Base-by-base conservation (phyloP, 257 asterid species). In the Phtheirospermum japonicum region DNA sequence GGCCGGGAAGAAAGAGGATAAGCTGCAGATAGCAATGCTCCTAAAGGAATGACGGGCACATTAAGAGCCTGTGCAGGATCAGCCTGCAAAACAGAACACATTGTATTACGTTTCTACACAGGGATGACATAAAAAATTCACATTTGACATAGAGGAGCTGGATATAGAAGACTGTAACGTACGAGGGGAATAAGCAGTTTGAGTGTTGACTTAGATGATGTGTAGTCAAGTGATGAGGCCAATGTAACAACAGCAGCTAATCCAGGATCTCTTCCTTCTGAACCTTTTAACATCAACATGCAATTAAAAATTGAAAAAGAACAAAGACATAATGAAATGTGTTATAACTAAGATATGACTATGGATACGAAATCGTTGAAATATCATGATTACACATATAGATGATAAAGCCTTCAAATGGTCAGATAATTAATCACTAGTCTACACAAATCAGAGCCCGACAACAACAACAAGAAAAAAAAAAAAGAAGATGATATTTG, bases 21-120 rank as follows among this genome's bases (percentile, higher is more conserved):
- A 56, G 95, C 90, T 61, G 97, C 96, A 61, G 96, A 73, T 4
- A 89, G 75, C 57, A 93, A 77, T 71, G 96, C 91, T 62, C 99
- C 99, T 78, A 93, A 66, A 60, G 97, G 99, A 74, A 93, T 82
- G 59, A 79, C 95, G n/a, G 99, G 97, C 63, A 93, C 96, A 70
- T 83, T 93, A 30, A 93, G 89, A 68, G 87, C 87, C 76, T 93
- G 94, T 26, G 99, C 97, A 65, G 97, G 95, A 82, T 93, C 97
- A 79, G 97, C 95, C 96, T 93, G 85, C 71, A 80, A 49, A 68
- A 65, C 17, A 7, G 4, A 12, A 42, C n/a, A 67, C 48, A 57
- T 28, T 31, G 65, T n/a, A 57, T 65, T 30, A 48, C 9, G 51
- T 30, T 60, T 33, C 10, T 19, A 43, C 53, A 19, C 36, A 42